Percentiles rank a stretch among this genome's conserved stretches.
phyloP scores from a whole-genome alignment of 345 rosid genomes.

The Populus davidiana region DNA sequence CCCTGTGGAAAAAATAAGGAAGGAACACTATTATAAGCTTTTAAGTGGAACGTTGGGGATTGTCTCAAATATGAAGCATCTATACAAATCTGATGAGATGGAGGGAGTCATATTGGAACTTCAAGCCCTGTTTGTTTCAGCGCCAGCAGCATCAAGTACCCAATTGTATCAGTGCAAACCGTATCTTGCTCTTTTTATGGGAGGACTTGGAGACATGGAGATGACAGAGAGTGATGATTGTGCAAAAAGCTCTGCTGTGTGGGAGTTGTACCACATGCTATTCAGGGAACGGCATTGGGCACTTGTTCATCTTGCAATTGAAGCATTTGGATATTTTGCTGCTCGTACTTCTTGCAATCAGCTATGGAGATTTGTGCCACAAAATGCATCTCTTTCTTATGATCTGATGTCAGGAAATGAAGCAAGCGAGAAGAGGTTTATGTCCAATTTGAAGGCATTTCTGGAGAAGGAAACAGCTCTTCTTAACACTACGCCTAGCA shows the following conservation, averaged over 20 bases:
- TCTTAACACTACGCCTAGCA: conserved; percentile 29
- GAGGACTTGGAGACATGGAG: conserved; percentile 58
- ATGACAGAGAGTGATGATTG: conserved; percentile 61
- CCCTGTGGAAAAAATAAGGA: conserved; percentile 31
- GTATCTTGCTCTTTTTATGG: conserved; percentile 62
- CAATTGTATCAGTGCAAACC: conserved; percentile 51
- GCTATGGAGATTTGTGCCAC: conserved; percentile 87
- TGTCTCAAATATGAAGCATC: conserved; percentile 48
- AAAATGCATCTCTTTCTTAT: conserved; percentile 75
- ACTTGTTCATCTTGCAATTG: conserved; percentile 60
- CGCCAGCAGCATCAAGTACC: conserved; percentile 35
- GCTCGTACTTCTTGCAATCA: conserved; percentile 72
- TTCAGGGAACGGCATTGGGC: conserved; percentile 82
- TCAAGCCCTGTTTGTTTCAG: conserved; percentile 53
- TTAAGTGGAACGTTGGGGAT: conserved; percentile 50
- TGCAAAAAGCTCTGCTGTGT: conserved; percentile 57
- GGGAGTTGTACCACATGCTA: conserved; percentile 79
- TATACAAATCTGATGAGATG: conserved; percentile 58
- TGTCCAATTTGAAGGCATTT: conserved; percentile 73
- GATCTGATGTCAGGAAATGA: conserved; percentile 56
- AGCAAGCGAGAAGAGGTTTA: conserved; percentile 59
- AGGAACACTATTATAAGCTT: conserved; percentile 40
- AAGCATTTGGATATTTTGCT: conserved; percentile 80
- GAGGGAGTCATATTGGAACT: conserved; percentile 62
- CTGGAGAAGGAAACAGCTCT: conserved; percentile 78